These are phyloP conservation scores for Coemansia sp. DNA, from an alignment of 192 early-diverging fungal genomes.

Conservation along the genomic window DNA sequence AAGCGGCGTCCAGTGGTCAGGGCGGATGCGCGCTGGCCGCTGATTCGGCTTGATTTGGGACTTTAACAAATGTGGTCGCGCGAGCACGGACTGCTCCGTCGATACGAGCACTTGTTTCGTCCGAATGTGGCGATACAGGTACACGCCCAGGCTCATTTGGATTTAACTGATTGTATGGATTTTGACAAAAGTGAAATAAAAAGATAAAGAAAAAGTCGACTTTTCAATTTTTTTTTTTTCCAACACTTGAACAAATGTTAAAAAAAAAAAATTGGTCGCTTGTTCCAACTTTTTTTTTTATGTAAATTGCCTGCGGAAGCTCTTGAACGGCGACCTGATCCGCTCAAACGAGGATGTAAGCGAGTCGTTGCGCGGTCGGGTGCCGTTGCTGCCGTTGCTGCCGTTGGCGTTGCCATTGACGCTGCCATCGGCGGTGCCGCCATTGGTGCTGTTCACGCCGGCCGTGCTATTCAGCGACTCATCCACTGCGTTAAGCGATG, in stretches of 20 bases:
- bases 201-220: not conserved
- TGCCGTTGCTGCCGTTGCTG: slow-evolving; percentile 10
- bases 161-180: not conserved
- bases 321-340: slow-evolving; percentile 53
- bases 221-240: no score
- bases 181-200: slow-evolving; percentile 10
- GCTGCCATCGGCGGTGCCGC: not conserved
- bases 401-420: slow-evolving; percentile 1
- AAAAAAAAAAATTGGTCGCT: not conserved
- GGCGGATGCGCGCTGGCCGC: slow-evolving; percentile 39
- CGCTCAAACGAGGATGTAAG: slow-evolving; percentile 48
- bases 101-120: slow-evolving; percentile 52
- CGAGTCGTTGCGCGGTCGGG: slow-evolving; percentile 49
- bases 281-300: not conserved
- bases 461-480: slow-evolving; percentile 12
- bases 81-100: slow-evolving; percentile 35
- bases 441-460: not conserved
- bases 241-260: no score
- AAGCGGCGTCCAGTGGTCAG: slow-evolving; percentile 54
- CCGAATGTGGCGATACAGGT: slow-evolving; percentile 52
- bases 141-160: slow-evolving; percentile 42
- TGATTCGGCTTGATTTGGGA: slow-evolving; percentile 36
- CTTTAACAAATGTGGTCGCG: slow-evolving; percentile 15
- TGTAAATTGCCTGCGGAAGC: slow-evolving; percentile 52
- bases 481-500: slow-evolving; percentile 19